Evolutionary conservation across 2,329 filamentous ascomycete genomes (phyloP), one percentile per base, ranked within the genome.

Genomic region (Leptographium radiaticola): DNA sequence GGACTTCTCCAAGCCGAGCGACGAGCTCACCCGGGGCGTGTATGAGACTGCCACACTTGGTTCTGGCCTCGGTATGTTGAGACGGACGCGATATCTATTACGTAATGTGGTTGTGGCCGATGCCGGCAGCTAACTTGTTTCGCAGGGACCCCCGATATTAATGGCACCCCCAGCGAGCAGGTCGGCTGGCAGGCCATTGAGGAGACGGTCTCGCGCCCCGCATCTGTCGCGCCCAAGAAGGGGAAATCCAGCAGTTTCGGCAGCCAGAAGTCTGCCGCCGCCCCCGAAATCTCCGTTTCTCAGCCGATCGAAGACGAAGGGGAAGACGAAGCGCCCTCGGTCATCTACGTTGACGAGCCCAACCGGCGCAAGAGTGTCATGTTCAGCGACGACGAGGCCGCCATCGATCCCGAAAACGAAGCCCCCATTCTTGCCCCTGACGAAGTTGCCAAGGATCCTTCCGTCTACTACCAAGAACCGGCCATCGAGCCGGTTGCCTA

Each of bases 1-100:
- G 58, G 86, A 93, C 64, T 94, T 86, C 71, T 87, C 89, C 54
- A 79, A 95, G 81, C 93, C 87, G 69, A 90, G 86, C 62, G 87
- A 89, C 44, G 87, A 95, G 64, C 71, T 97, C 61, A 95, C 95
- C 70, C 89, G 86, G 70, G 84, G 97, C 60, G 89, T 97, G 55
- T 80, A 83, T 58, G 79, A 86, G 44, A 89, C 84, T 40, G 79
- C 75, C 53, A 76, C 69, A 61, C 75, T 72, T 60, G 74, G 75
- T 53, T 67, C 68, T 62, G 74, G 73, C 61, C 67, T 75, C 62
- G 75, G 75, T 77, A 75, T 71, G 70, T 65, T 7, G 15, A n/a
- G 18, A 34, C 25, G 6, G 31, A 20, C 8, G 31, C 16, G 33
- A 49, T 16, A 42, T 8, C 25, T 49, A 5, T 25, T 49, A n/a